Percentiles rank a stretch among this genome's conserved stretches.
These are phyloP conservation scores for Salix suchowensis DNA, from an alignment of 345 rosid genomes.

Conservation along the genomic window DNA sequence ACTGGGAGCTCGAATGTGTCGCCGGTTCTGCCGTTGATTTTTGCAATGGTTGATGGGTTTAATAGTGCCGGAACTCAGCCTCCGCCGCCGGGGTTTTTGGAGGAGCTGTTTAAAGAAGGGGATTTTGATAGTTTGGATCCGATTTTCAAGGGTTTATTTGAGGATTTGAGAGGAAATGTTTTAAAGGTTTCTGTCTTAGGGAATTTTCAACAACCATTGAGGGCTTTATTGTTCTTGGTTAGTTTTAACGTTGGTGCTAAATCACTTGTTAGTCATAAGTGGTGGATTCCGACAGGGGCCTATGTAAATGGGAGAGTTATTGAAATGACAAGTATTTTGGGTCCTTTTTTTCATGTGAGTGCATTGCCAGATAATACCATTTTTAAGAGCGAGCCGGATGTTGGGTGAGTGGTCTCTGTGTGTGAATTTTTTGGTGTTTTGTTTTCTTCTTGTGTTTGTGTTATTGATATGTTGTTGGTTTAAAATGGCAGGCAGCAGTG, in stretches of 20 bases:
- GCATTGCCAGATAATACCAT: conserved; percentile 74
- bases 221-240: conserved; percentile 70
- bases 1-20: conserved; percentile 36
- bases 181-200: conserved; percentile 76
- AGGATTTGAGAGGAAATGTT: conserved; percentile 85
- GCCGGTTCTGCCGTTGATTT: conserved; percentile 63
- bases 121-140: conserved; percentile 83
- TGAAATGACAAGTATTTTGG: conserved; percentile 95
- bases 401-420: conserved; percentile 57
- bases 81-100: conserved; percentile 65
- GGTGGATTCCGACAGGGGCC: conserved; percentile 93
- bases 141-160: conserved; percentile 67
- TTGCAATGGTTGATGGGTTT: conserved; percentile 58
- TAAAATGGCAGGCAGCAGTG: conserved; percentile 72
- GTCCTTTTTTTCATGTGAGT: conserved; percentile 94
- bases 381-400: conserved; percentile 93
- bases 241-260: conserved; percentile 69
- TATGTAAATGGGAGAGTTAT: conserved; percentile 88
- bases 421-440: neutral
- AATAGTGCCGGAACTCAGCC: conserved; percentile 18
- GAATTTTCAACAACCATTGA: conserved; percentile 80
- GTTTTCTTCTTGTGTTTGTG: neutral
- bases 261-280: conserved; percentile 71
- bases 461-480: neutral
- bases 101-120: conserved; percentile 73